Evolutionary conservation across 352 stramenopile species (phyloP), one percentile per base, ranked within the genome.

Genomic region (Stephanocyclus meneghinianus): DNA sequence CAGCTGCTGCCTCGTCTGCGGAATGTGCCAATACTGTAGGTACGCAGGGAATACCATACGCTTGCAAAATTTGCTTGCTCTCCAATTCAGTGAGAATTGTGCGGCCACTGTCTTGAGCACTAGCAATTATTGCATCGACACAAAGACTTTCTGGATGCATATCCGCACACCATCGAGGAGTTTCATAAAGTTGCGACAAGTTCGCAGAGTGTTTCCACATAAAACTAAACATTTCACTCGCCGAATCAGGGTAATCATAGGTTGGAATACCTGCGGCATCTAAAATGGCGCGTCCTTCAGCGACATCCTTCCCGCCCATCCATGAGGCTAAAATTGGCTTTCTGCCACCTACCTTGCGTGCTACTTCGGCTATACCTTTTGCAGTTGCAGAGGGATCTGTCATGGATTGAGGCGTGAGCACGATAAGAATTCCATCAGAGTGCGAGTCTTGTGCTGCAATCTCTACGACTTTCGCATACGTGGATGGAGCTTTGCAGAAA

Each of bases 351-450:
- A 81, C 56, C 61, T 81, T 84, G 35, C 78, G 78, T 29, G 71
- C 77, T 40, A 87, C 73, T 65, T 85, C 73, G 32, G 78, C 77
- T 66, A 89, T 76, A 29, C 65, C 76, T 61, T 62, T 67, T 16
- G 83, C 83, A 37, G 79, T 85, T 68, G 75, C 71, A 30, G 75
- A 83, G 30, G 83, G 79, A 68, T 89, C 76, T 11, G 83, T 89
- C 72, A 89, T 86, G 8, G 76, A 79, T 59, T 89, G 83, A 47
- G 83, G 83, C 63, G 83, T 89, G 8, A 89, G 66, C 18, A 89
- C 82, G 21, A 89, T 79, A 13, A 89, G 51, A 18, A 86, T 78
- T 26, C 83, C 83, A 73, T 89, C 78, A 13, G 61, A 80, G 57
- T 73, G 74, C n/a, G 65, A 11, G 59, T 89, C 78, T 57, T 78